These are phyloP conservation scores for Thielaviopsis punctulata DNA, from an alignment of 2,329 filamentous ascomycete species.

Conservation along the genomic window DNA sequence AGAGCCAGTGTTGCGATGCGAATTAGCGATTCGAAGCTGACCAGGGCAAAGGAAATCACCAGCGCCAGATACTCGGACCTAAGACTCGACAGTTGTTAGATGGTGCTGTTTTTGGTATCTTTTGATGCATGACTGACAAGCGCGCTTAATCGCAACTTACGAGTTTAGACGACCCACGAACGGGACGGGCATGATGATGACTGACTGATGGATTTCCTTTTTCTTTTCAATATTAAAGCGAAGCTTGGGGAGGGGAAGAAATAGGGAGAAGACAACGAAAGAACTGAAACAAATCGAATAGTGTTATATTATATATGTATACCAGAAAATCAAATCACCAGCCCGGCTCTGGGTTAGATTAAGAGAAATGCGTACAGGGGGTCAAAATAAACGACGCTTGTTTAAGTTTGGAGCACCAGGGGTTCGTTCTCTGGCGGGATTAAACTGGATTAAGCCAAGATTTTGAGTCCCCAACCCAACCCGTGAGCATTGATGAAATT, in stretches of 20 bases:
- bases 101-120: constrained; percentile 13
- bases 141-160: no score
- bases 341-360: no score
- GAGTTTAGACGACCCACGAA: constrained; percentile 35
- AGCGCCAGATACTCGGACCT: constrained; percentile 81
- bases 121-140: no score
- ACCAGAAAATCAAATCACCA: neutral
- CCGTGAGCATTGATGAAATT: no score
- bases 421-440: neutral
- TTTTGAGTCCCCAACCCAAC: no score
- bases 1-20: constrained; percentile 76
- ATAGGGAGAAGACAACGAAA: constrained; percentile 2
- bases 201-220: neutral
- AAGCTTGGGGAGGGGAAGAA: constrained; percentile 8
- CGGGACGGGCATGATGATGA: constrained; percentile 29
- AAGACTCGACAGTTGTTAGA: constrained; percentile 4
- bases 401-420: no score
- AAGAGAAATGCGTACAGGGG: neutral
- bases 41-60: constrained; percentile 64
- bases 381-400: neutral
- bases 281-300: neutral
- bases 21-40: constrained; percentile 67
- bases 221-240: no score
- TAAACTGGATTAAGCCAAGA: no score
- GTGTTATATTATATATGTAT: no score